phyloP scores from a whole-genome alignment of 108 stramenopile species.

The Skeletonema marinoi region DNA sequence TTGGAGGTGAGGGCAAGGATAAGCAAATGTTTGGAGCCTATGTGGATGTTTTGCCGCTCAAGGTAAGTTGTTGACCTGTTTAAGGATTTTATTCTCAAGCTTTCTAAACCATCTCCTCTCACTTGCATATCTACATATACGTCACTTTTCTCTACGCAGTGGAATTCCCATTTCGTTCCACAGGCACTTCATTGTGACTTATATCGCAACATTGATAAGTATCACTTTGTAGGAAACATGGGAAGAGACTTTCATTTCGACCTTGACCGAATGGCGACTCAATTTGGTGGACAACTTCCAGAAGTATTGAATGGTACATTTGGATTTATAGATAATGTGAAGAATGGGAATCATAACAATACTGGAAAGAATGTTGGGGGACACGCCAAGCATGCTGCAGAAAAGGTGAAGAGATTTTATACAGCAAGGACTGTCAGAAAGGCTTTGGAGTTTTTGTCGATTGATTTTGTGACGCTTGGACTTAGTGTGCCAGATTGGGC shows the following conservation, averaged over 20 bases:
- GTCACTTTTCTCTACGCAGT: conserved; percentile 7
- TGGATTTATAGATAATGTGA: conserved; percentile 13
- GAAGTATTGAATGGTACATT: conserved; percentile 23
- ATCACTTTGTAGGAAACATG: conserved; percentile 65
- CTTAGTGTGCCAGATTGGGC: conserved; percentile 69
- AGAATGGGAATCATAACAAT: conserved; percentile 11
- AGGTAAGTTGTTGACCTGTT: not conserved
- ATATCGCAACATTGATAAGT: conserved; percentile 40
- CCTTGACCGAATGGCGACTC: conserved; percentile 41
- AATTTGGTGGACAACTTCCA: conserved; percentile 28
- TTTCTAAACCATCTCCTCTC: not conserved
- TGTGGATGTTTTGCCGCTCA: conserved; percentile 56
- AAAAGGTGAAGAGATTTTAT: conserved; percentile 51
- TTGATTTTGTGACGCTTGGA: conserved; percentile 61
- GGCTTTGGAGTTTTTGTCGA: conserved; percentile 60
- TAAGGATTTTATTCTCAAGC: not conserved
- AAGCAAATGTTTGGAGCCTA: conserved; percentile 55
- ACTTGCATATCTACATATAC: too few species aligned
- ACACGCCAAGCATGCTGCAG: conserved; percentile 32
- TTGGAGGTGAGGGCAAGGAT: conserved; percentile 20
- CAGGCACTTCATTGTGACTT: conserved; percentile 54
- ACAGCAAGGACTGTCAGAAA: conserved; percentile 60
- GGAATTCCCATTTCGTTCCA: conserved; percentile 70
- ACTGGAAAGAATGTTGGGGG: conserved; percentile 1
- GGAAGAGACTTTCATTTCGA: conserved; percentile 43